Evolutionary conservation across 441 rosid genomes (phyloP).

Genomic region (Erodium chrysanthum): DNA sequence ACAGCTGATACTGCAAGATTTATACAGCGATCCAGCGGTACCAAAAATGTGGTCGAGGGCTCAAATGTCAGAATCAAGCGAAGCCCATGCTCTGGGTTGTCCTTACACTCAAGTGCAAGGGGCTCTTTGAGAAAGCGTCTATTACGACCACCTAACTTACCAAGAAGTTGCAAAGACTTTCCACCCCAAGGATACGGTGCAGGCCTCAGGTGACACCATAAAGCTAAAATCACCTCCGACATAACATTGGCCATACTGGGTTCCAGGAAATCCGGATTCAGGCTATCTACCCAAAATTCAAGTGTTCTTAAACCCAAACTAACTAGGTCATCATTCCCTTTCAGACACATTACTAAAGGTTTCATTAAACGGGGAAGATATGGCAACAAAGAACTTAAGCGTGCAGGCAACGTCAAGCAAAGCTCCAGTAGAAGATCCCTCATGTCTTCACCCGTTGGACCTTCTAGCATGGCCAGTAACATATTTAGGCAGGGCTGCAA

Average conservation of each 20-base stretch:
- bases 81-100: constrained; percentile 96
- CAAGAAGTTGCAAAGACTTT: constrained; percentile 83
- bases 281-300: constrained; percentile 98
- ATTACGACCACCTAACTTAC: constrained; percentile 97
- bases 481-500: constrained; percentile 87
- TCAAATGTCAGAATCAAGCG: constrained; percentile 93
- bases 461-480: constrained; percentile 89
- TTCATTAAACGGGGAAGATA: constrained; percentile 85
- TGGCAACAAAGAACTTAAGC: constrained; percentile 91
- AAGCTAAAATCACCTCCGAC: constrained; percentile 90
- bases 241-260: constrained; percentile 96
- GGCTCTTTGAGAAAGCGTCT: constrained; percentile 94
- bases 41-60: constrained; percentile 91
- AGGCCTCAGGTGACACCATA: constrained; percentile 95
- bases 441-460: constrained; percentile 91
- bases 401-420: constrained; percentile 90
- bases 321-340: constrained; percentile 85
- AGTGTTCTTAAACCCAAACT: constrained; percentile 85
- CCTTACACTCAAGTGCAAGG: constrained; percentile 94
- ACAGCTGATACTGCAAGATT: constrained; percentile 92
- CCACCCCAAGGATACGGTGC: constrained; percentile 91
- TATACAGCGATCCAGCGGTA: constrained; percentile 85
- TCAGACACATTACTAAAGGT: constrained; percentile 86
- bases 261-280: constrained; percentile 95
- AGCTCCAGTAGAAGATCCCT: constrained; percentile 84